Evolutionary conservation across 140 eudicot species (phyloP).

Genomic region (Bidens hawaiensis): DNA sequence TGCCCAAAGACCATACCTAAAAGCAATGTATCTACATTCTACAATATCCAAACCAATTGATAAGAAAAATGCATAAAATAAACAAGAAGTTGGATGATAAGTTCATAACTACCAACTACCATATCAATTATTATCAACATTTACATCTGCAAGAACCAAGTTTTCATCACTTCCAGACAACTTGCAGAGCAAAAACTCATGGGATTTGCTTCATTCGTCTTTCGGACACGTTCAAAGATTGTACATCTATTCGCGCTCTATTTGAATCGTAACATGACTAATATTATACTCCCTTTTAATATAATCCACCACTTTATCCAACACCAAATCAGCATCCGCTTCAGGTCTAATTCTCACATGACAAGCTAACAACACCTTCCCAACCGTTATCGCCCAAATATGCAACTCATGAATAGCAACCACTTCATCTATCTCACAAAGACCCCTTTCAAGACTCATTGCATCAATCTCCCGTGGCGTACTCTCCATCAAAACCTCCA

Average conservation of each 20-base stretch:
- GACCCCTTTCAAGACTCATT: conserved; percentile 68
- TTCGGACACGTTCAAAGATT: background rate
- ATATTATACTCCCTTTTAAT: conserved; percentile 77
- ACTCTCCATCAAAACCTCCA: conserved; percentile 93
- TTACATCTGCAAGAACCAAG: background rate
- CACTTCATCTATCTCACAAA: conserved; percentile 79
- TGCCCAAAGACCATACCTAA: background rate
- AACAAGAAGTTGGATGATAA: background rate
- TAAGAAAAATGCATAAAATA: background rate
- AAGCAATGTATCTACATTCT: background rate
- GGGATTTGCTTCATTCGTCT: background rate
- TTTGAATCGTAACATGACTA: conserved; percentile 87
- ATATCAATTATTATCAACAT: background rate
- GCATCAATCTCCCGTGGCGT: conserved; percentile 94
- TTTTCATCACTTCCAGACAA: background rate
- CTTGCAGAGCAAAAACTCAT: background rate
- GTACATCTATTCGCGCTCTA: conserved; percentile 58
- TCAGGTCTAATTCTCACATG: conserved; percentile 75
- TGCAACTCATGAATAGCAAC: conserved; percentile 89
- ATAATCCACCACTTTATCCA: conserved; percentile 79
- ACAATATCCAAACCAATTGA: background rate
- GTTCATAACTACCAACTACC: background rate
- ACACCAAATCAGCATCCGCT: conserved; percentile 75
- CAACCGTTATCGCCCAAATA: conserved; percentile 88
- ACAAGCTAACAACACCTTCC: conserved; percentile 74